Evolutionary conservation across 2,329 filamentous ascomycete species (phyloP), one percentile per base, ranked within the genome.

Genomic region (Ambrosiella xylebori): DNA sequence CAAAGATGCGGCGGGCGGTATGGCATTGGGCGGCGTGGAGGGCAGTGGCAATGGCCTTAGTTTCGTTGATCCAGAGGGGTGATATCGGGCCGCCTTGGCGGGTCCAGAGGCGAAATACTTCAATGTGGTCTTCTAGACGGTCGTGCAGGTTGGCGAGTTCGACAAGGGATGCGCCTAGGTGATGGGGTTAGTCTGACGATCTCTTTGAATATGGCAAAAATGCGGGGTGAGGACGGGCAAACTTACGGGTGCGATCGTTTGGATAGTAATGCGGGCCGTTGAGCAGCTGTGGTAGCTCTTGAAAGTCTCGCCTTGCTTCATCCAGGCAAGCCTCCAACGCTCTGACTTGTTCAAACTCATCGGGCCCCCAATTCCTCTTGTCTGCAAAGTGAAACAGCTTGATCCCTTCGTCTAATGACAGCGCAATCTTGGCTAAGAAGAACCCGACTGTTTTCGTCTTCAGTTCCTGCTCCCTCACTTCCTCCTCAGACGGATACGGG

Each of bases 261-360:
- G 80, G 75, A 63, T 81, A 81, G 66, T 80, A 78, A 51, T 74
- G 70, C 63, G 76, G 73, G 37, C 78, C 77, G 62, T 78, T 76
- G 57, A 81, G 73, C 49, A 81, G 69, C 52, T 71, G 71, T 19
- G 73, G 73, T 60, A 82, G 70, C 64, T 78, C 74, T 68, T 81
- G 78, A 62, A 81, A 82, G 68, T 82, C 78, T 66, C 73, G 74
- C 68, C 76, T 78, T 58, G 79, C 79, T 63, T 80, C 77, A 65
- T 80, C 76, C 56, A 82, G 71, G n/a, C 73, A 71, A 40, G 72
- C 70, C 63, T 80, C 74, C 57, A 82, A 70, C 54, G 76, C 73
- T 59, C 73, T 75, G 59, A 76, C 66, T 69, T 81, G 79, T 65
- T 81, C 78, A 65, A 78, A 75, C 69, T 81, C 78, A 70, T 80